Evolutionary conservation across 257 asterid genomes (phyloP).

Genomic region (Nicotiana sylvestris): DNA sequence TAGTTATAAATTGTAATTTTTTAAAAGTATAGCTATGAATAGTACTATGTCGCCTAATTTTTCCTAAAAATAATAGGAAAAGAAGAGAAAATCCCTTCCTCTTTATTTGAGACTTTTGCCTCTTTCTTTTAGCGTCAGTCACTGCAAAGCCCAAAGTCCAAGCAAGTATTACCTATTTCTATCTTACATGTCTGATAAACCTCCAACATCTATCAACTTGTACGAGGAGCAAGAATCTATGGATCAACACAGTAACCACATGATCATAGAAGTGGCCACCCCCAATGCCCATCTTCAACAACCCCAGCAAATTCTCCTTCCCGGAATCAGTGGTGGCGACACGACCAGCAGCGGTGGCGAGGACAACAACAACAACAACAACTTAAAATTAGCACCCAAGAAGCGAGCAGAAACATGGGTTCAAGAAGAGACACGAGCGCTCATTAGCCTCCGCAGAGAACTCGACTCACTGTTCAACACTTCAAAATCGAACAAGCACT

Average conservation of each 20-base stretch:
- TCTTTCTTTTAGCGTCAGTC: too few species aligned
- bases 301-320: conserved; percentile 28
- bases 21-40: too few species aligned
- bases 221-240: conserved; percentile 18
- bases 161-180: not conserved
- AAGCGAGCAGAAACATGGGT: conserved; percentile 93
- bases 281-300: conserved; percentile 13
- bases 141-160: not conserved
- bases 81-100: too few species aligned
- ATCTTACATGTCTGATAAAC: conserved; percentile 23
- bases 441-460: conserved; percentile 65
- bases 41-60: too few species aligned
- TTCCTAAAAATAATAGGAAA: too few species aligned
- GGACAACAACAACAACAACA: not conserved
- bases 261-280: conserved; percentile 42
- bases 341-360: conserved; percentile 32
- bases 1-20: too few species aligned
- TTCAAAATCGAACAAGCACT: conserved; percentile 72
- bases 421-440: conserved; percentile 69
- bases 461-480: conserved; percentile 72
- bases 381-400: conserved; percentile 35
- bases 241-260: conserved; percentile 19
- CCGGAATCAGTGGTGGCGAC: conserved; percentile 18
- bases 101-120: too few species aligned
- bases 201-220: conserved; percentile 18